Evolutionary conservation across 2,329 filamentous ascomycete genomes (phyloP).

Genomic region (Pestalotiopsis fici): DNA sequence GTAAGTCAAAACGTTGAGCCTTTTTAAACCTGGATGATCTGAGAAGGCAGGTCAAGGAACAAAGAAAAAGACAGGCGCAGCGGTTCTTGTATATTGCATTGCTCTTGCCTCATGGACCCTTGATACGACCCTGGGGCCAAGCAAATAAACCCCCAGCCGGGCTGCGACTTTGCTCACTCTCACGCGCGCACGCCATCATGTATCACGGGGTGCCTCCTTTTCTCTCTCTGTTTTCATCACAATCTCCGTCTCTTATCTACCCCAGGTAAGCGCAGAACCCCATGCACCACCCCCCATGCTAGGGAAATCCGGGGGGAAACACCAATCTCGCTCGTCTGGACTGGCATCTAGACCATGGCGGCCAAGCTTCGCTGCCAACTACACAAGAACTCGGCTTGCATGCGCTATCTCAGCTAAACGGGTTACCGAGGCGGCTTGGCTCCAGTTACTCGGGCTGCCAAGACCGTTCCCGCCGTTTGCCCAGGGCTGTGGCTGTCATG

Average conservation of each 20-base stretch:
- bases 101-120: background rate
- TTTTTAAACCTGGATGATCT: background rate
- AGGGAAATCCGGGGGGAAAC: background rate
- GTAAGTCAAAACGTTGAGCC: background rate
- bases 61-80: background rate
- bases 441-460: background rate
- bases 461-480: background rate
- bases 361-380: background rate
- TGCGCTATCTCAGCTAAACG: background rate
- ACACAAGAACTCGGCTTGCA: background rate
- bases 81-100: background rate
- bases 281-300: no score
- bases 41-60: background rate
- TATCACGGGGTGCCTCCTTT: background rate
- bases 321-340: background rate
- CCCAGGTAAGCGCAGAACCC: background rate
- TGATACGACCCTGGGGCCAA: background rate
- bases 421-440: background rate
- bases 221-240: background rate
- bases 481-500: background rate
- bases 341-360: background rate
- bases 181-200: background rate
- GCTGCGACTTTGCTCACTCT: background rate
- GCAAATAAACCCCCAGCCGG: background rate
- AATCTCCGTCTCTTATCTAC: background rate